Evolutionary conservation across 2,329 filamentous ascomycete species (phyloP).

Genomic region (Monosporascus sp.): DNA sequence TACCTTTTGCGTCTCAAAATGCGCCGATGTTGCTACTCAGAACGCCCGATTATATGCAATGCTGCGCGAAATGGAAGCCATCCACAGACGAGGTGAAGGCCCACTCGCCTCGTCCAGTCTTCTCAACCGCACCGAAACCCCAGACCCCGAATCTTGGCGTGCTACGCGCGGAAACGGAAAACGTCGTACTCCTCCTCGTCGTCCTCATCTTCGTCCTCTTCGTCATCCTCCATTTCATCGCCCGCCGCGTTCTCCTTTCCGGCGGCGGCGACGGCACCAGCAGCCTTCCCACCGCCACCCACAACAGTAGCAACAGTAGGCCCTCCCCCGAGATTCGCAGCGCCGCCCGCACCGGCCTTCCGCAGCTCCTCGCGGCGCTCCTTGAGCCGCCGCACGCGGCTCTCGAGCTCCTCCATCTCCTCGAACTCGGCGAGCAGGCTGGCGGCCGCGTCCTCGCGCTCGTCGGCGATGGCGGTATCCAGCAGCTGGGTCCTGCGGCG

Average conservation of each 20-base stretch:
- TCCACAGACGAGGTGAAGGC: no score
- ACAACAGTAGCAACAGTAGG: not conserved
- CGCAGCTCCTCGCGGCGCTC: constrained; percentile 65
- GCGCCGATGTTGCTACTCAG: no score
- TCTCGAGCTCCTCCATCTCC: constrained; percentile 75
- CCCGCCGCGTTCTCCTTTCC: not conserved
- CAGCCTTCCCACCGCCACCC: not conserved
- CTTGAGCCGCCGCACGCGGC: constrained; percentile 61
- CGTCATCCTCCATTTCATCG: not conserved
- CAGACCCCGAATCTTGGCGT: not conserved
- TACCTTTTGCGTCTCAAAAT: no score
- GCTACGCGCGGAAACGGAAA: not conserved
- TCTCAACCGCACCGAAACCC: no score
- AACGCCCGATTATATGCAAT: no score
- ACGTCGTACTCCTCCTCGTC: not conserved
- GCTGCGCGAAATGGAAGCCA: no score
- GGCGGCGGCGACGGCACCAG: not conserved
- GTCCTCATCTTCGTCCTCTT: not conserved
- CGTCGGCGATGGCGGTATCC: constrained; percentile 55
- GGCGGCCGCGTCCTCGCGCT: constrained; percentile 69
- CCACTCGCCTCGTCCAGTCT: no score
- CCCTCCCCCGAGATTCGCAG: not conserved
- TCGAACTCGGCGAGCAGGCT: constrained; percentile 74
- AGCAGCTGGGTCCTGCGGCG: constrained; percentile 41
- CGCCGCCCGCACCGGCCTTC: constrained; percentile 15